Conservation (phyloP, 495 filamentous ascomycete genomes). For the Pseudoneurospora amorphoporcata region DNA sequence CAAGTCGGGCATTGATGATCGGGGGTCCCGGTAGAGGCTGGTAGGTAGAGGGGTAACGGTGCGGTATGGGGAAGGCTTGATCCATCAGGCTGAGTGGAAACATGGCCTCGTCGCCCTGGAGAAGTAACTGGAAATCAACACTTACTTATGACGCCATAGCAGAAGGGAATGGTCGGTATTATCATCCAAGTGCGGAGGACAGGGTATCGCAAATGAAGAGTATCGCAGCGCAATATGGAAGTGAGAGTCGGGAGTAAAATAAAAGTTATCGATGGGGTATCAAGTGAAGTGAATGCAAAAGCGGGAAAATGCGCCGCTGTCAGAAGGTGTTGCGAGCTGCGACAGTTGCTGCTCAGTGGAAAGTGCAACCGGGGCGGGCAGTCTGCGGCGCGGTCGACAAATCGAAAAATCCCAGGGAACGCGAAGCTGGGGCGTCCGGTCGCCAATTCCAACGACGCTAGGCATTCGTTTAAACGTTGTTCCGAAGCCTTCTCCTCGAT, state of each 20-base stretch:
- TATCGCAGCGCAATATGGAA: neutral
- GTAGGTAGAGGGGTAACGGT: neutral
- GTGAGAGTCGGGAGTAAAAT: neutral
- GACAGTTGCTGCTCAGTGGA: constrained; percentile 1
- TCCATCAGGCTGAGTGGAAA: neutral
- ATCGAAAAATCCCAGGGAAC: constrained; percentile 19
- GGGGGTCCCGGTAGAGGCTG: neutral
- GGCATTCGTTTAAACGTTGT: constrained; percentile 13
- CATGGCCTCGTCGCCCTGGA: neutral
- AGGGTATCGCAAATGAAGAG: neutral
- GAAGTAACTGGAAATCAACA: neutral
- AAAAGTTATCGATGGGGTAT: neutral
- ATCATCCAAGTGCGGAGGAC: neutral
- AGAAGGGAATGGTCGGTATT: neutral
- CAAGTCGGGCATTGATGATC: neutral
- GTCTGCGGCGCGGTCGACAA: constrained; percentile 6
- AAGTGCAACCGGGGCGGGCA: neutral
- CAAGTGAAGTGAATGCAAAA: neutral
- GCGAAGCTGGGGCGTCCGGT: constrained; percentile 16
- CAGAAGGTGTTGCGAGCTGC: neutral
- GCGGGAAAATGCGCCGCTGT: neutral
- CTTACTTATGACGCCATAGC: neutral
- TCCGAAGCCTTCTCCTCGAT: neutral
- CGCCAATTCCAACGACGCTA: constrained; percentile 24
- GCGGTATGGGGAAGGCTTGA: neutral